Evolutionary conservation across 345 rosid species (phyloP).

Genomic region (Populus pruinosa): DNA sequence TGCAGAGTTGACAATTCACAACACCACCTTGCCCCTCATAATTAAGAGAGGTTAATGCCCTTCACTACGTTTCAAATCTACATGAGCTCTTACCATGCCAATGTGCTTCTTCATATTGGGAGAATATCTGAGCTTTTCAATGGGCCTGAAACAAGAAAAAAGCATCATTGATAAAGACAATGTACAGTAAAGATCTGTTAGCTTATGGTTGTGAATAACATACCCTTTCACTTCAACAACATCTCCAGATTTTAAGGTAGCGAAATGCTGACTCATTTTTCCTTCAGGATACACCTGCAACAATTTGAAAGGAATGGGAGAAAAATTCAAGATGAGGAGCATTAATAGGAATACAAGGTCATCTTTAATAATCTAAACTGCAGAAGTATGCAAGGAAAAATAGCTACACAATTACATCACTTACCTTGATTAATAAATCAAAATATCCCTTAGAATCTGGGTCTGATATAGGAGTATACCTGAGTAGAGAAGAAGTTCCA

Average conservation of each 20-base stretch:
- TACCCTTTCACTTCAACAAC: conserved; percentile 92
- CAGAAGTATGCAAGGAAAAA: neutral
- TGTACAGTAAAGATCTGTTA: neutral
- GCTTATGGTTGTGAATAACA: neutral
- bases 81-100: conserved; percentile 73
- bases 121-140: conserved; percentile 80
- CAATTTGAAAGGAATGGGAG: neutral
- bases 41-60: neutral
- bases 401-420: neutral
- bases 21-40: too few relatives aligned
- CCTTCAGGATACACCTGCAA: conserved; percentile 93
- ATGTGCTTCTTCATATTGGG: conserved; percentile 95
- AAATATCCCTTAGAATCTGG: conserved; percentile 83
- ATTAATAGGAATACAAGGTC: neutral
- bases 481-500: conserved; percentile 26
- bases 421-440: conserved; percentile 88
- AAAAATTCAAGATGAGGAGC: neutral
- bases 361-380: conserved; percentile 8
- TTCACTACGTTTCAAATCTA: conserved; percentile 7
- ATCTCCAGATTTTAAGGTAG: conserved; percentile 88
- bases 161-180: conserved; percentile 3
- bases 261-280: conserved; percentile 98
- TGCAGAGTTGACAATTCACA: too few relatives aligned
- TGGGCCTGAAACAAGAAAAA: conserved; percentile 62
- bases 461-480: conserved; percentile 95